Conservation (phyloP, 2,329 filamentous ascomycete species). For the Fusarium sp. region DNA sequence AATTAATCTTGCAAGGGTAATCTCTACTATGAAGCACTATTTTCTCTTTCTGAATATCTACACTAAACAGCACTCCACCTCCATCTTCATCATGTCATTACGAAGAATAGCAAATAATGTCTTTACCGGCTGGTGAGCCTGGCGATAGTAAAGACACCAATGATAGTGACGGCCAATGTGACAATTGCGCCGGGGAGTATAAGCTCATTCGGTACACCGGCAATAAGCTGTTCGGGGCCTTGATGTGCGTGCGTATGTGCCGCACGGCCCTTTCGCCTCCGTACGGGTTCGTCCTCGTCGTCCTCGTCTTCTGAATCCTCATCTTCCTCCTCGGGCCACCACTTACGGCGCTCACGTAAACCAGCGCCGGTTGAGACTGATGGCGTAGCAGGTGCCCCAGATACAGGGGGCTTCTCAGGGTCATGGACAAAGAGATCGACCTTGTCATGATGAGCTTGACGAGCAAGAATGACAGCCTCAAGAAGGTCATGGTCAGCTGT, state of each 20-base stretch:
- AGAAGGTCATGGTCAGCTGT: conserved; percentile 94
- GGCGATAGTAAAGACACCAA: conserved; percentile 91
- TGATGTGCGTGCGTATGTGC: conserved; percentile 63
- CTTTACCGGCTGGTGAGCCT: conserved; percentile 70
- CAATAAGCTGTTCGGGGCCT: conserved; percentile 82
- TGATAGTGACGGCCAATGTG: conserved; percentile 92
- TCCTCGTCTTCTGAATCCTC: conserved; percentile 66
- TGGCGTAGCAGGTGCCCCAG: conserved; percentile 62
- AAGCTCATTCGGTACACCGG: conserved; percentile 93
- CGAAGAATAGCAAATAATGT: conserved; percentile 33
- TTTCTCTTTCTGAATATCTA: conserved; percentile 50
- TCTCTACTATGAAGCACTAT: conserved; percentile 47
- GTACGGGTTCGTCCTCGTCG: conserved; percentile 64
- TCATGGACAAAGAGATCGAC: conserved; percentile 98
- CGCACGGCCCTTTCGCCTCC: conserved; percentile 57
- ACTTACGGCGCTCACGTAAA: conserved; percentile 66
- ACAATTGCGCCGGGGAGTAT: conserved; percentile 94
- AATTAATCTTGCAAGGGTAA: conserved; percentile 45
- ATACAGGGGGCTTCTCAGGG: conserved; percentile 86
- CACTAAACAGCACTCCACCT: conserved; percentile 41
- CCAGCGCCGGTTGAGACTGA: conserved; percentile 61
- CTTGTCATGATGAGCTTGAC: conserved; percentile 84
- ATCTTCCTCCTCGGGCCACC: conserved; percentile 69
- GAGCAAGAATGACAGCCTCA: conserved; percentile 88
- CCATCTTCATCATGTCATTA: conserved; percentile 55